Base-by-base conservation (phyloP, 495 filamentous ascomycete genomes). In the Aspergillus nanangensis region DNA sequence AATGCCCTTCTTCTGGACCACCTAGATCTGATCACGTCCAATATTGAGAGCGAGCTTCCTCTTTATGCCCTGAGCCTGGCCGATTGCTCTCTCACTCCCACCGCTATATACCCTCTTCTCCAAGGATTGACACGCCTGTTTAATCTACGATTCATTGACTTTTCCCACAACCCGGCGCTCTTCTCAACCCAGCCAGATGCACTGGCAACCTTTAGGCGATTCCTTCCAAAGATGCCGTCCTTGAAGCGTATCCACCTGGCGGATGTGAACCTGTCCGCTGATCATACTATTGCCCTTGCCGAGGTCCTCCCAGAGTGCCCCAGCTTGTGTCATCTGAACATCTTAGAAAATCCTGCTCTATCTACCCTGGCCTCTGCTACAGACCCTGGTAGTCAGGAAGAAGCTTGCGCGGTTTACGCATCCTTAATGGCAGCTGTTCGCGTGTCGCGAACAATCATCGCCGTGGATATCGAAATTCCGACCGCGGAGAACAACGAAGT, bases 381-480 rank as follows among this genome's bases (percentile, higher is more conserved):
- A 8, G 73, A 79, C 27, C 86, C 93, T 47, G 81, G 78, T 24
- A 73, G 67, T 15, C 86, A 94, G 58, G 90, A 98, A 63, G 93
- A 97, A 64, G 90, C 92, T 0, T 95, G 88, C 55, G 93, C 93
- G 17, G 70, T 97, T 3, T 96, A 94, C 61, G 90, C 93, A 5
- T 95, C 90, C 14, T 72, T 97, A 44, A 86, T 96, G 67, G 86
- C 88, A 19, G 91, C 91, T 5, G 88, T 89, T 5, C 82, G 90
- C 18, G 85, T 96, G 0, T 93, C 88, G 10, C 75, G 80, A 15
- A 83, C 85, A 9, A 78, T 98, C 32, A 83, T 98, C 17, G 88
- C 88, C 41, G 77, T 98, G 42, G 93, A 98, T 59, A 88, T 96
- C 50, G 90, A 97, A 55, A 82, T 93, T 9, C 91, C 92, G 8